phyloP scores from a whole-genome alignment of 352 stramenopile genomes.

The Peronospora belbahrii region DNA sequence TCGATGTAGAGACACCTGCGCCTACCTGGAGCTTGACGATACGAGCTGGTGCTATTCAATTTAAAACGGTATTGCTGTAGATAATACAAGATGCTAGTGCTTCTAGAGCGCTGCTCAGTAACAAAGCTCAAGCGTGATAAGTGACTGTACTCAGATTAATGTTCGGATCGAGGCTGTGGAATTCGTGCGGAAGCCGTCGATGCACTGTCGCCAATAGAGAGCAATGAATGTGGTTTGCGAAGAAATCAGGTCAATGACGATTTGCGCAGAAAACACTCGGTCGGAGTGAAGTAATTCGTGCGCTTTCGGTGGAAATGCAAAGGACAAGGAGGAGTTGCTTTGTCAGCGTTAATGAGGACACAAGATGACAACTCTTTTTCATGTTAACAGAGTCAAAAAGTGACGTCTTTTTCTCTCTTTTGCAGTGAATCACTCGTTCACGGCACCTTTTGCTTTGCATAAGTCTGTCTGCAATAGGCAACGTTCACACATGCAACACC shows the following conservation, averaged over 20 bases:
- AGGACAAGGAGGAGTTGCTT: too few relatives aligned
- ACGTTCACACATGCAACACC: conserved; percentile 14
- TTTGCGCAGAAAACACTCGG: neutral
- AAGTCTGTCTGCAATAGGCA: neutral
- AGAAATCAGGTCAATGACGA: conserved; percentile 9
- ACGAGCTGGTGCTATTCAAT: neutral
- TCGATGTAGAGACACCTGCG: too few relatives aligned
- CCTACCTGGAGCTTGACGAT: neutral
- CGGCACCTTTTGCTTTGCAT: neutral
- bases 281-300: too few relatives aligned
- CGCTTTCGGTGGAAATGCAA: too few relatives aligned
- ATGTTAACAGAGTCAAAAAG: conserved; percentile 14
- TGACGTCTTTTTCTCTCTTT: conserved; percentile 1
- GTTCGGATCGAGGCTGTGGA: neutral
- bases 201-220: neutral
- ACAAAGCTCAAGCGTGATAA: neutral
- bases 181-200: neutral
- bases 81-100: neutral
- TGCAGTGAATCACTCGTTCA: neutral
- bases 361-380: conserved; percentile 8
- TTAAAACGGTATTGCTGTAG: too few relatives aligned
- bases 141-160: neutral
- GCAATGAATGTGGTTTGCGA: conserved; percentile 3
- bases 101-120: neutral
- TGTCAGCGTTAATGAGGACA: neutral